Evolutionary conservation across 1,139 yeast species (phyloP).

Genomic region (Suhomyces kunorum): DNA sequence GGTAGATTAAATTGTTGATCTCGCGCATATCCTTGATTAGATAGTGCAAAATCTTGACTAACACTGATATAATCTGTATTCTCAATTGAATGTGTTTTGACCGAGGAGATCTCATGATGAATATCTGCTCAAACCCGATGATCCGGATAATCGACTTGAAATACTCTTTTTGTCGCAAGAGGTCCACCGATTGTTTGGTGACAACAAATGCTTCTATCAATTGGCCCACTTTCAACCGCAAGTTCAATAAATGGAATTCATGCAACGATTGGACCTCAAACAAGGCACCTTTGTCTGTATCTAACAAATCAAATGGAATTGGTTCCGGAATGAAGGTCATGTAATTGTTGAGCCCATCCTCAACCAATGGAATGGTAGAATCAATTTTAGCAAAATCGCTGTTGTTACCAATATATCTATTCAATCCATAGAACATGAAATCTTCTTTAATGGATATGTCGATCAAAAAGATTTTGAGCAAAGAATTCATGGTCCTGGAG

Average conservation of each 20-base stretch:
- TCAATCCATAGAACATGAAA: constrained; percentile 53
- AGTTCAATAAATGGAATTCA: constrained; percentile 42
- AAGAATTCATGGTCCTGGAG: constrained; percentile 33
- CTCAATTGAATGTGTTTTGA: constrained; percentile 42
- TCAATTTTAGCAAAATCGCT: constrained; percentile 37
- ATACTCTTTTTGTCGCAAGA: constrained; percentile 38
- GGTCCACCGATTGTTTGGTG: constrained; percentile 30
- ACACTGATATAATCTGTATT: constrained; percentile 43
- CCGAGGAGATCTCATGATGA: constrained; percentile 50
- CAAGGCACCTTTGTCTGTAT: constrained; percentile 10
- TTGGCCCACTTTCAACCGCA: constrained; percentile 43
- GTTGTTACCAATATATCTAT: constrained; percentile 55
- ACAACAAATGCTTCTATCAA: constrained; percentile 47
- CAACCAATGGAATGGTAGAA: constrained; percentile 32
- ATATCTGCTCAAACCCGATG: constrained; percentile 54
- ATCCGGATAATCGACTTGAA: constrained; percentile 47
- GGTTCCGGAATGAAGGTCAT: constrained; percentile 38
- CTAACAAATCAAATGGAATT: constrained; percentile 20
- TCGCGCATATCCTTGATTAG: constrained; percentile 34
- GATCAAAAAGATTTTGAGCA: constrained; percentile 40
- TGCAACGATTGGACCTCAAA: constrained; percentile 35
- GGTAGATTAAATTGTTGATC: constrained; percentile 36
- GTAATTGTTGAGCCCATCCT: constrained; percentile 27
- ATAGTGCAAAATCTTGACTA: constrained; percentile 36
- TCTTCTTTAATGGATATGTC: constrained; percentile 45